Conservation (phyloP, 768 basidiomycete genomes). For the Boletus huronensis region DNA sequence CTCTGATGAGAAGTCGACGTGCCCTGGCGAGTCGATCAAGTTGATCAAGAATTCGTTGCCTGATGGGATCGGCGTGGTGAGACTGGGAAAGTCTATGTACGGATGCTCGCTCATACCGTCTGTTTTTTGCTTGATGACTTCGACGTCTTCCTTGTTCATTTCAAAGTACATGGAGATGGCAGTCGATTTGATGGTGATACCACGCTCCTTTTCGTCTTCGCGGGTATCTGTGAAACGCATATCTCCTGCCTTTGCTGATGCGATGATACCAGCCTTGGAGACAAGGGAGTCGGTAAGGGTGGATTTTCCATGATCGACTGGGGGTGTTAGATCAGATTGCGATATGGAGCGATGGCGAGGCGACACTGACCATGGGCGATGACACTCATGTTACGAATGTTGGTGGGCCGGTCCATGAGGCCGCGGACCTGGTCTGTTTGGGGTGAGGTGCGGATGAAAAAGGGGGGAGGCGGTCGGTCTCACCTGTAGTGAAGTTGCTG, state of each 20-base stretch:
- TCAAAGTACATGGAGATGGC: slow-evolving; percentile 99
- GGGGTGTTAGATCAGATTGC: slow-evolving; percentile 16
- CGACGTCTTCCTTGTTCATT: slow-evolving; percentile 84
- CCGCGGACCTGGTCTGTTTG: slow-evolving; percentile 74
- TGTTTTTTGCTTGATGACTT: slow-evolving; percentile 90
- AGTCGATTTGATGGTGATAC: slow-evolving; percentile 99
- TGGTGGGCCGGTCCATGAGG: slow-evolving; percentile 88
- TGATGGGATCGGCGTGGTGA: slow-evolving; percentile 24
- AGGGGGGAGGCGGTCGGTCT: slow-evolving; percentile 30
- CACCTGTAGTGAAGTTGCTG: slow-evolving; percentile 89
- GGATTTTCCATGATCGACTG: slow-evolving; percentile 99
- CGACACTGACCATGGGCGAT: slow-evolving; percentile 78
- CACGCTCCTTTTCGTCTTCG: slow-evolving; percentile 98
- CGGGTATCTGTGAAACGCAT: slow-evolving; percentile 97
- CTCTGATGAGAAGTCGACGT: slow-evolving; percentile 99
- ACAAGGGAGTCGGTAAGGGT: slow-evolving; percentile 98
- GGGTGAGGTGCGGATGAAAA: slow-evolving; percentile 3
- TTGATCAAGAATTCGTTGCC: slow-evolving; percentile 99
- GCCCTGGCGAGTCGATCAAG: slow-evolving; percentile 98
- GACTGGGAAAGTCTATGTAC: background rate
- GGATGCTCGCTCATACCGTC: slow-evolving; percentile 50
- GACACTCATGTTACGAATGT: slow-evolving; percentile 94
- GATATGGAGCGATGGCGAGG: slow-evolving; percentile 8
- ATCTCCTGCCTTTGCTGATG: slow-evolving; percentile 89
- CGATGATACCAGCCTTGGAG: slow-evolving; percentile 99